Base-by-base conservation (phyloP, 345 rosid genomes). In the Murraya paniculata region DNA sequence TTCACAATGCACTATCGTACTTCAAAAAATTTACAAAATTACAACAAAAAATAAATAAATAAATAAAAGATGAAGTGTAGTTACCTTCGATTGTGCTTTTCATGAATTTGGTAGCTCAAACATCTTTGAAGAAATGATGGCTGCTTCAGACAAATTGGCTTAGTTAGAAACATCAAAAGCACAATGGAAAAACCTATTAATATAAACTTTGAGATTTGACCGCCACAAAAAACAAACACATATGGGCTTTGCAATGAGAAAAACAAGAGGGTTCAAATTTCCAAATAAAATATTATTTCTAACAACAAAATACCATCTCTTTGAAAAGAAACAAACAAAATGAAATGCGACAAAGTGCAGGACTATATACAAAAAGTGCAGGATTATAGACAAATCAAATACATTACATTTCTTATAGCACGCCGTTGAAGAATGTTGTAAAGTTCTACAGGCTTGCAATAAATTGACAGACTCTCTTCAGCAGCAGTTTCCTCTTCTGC, bases 361-460 rank as follows among this genome's bases (percentile, higher is more conserved):
- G 27, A 81, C 6, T 39, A 66, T 13, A 2, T 58, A 53, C 50
- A 1, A 75, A 18, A 81, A 76, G 65, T 30, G 10, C 11, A 30
- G 71, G 27, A 81, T 13, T 39, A 66, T 19, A 2, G 45, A 58
- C 50, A 1, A 77, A 66, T 7, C 9, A 79, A 76, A 71, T 41
- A 73, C 60, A 66, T 75, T 92, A 92, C 99, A 84, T 90, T 93
- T 84, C 89, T 82, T n/a, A 82, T 53, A 21, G 95, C 87, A 27
- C 98, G 98, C 10, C 99, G 93, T 76, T 94, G 98, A 75, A 97
- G 92, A 75, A 93, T 93, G 78, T 94, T 97, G 88, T 94, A 94
- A 79, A 97, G 91, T 74, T 97, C 99, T 11, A 97, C 98, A 81
- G 98, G 98, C 85, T 94, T 94, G 97, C 99, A 97, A 82, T 93